Conservation (phyloP, 495 filamentous ascomycete genomes). For the Bombardia bombarda region DNA sequence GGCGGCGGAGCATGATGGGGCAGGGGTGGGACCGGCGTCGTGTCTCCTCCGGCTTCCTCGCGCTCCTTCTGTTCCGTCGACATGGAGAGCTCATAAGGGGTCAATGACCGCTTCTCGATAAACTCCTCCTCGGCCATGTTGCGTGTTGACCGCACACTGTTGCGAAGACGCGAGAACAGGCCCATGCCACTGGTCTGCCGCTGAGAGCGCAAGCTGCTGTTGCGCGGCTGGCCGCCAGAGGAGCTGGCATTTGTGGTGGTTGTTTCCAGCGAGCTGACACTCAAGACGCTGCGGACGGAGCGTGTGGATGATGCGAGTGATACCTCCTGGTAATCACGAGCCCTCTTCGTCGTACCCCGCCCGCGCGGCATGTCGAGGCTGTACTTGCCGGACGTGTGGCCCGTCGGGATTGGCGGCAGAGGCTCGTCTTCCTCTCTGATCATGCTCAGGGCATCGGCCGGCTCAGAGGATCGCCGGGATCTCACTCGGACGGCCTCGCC, state of each 20-base stretch:
- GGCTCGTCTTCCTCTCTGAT: conserved; percentile 11
- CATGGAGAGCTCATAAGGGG: conserved; percentile 8
- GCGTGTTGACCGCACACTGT: not conserved
- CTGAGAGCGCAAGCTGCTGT: not conserved
- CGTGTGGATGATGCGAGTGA: not conserved
- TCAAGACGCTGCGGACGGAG: not conserved
- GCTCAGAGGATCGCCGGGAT: not conserved
- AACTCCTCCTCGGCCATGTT: conserved; percentile 4
- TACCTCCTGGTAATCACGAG: not conserved
- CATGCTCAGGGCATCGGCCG: too few relatives aligned
- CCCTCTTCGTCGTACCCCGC: not conserved
- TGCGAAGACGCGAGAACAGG: conserved; percentile 12
- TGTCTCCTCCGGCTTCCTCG: not conserved
- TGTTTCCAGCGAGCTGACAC: conserved; percentile 7
- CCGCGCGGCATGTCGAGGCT: conserved; percentile 2
- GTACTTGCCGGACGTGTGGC: not conserved
- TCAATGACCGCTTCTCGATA: conserved; percentile 14
- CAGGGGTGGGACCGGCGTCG: not conserved
- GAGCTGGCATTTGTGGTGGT: not conserved
- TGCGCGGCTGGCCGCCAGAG: conserved; percentile 10
- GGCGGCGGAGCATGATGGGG: not conserved
- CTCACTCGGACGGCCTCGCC: not conserved
- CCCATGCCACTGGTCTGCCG: conserved; percentile 1
- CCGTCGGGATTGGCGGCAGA: conserved; percentile 7
- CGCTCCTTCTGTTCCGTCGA: not conserved